phyloP scores from a whole-genome alignment of 768 basidiomycete genomes.

The Tricholoma flavovirens region DNA sequence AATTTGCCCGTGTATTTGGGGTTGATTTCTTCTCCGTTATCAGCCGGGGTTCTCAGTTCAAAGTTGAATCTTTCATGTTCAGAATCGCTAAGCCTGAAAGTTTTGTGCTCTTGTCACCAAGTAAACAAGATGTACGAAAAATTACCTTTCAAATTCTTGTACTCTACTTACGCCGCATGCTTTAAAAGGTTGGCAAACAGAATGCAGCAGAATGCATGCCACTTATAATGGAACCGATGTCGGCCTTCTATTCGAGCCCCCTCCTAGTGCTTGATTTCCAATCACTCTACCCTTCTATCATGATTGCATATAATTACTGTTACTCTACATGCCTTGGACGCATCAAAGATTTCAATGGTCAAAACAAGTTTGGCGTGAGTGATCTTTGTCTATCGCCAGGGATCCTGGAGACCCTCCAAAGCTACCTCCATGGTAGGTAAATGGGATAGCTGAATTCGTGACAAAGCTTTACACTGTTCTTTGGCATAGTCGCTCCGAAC shows the following conservation, averaged over 20 bases:
- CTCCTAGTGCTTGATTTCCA: constrained; percentile 95
- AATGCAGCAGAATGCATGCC: constrained; percentile 97
- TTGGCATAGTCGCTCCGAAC: constrained; percentile 77
- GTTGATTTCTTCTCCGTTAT: constrained; percentile 96
- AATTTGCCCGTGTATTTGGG: constrained; percentile 96
- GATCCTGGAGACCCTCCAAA: constrained; percentile 60
- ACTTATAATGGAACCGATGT: constrained; percentile 90
- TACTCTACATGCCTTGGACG: constrained; percentile 96
- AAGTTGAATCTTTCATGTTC: constrained; percentile 98
- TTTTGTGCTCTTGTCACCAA: constrained; percentile 88
- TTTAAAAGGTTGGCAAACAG: constrained; percentile 79
- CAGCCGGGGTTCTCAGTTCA: constrained; percentile 94
- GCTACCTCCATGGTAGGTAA: constrained; percentile 67
- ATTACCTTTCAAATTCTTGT: not conserved
- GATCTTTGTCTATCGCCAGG: constrained; percentile 66
- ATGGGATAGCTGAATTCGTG: not conserved
- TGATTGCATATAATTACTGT: constrained; percentile 98
- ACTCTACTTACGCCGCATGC: not conserved
- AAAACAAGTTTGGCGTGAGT: constrained; percentile 82
- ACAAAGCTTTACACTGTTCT: not conserved
- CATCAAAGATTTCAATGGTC: constrained; percentile 78
- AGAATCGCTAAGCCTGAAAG: constrained; percentile 94
- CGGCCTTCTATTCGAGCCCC: constrained; percentile 90
- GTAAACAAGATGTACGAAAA: constrained; percentile 65
- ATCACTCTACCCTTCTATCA: constrained; percentile 92